Evolutionary conservation across 371 early-diverging fungal species (phyloP).

Genomic region (Apophysomyces trapeziformis): DNA sequence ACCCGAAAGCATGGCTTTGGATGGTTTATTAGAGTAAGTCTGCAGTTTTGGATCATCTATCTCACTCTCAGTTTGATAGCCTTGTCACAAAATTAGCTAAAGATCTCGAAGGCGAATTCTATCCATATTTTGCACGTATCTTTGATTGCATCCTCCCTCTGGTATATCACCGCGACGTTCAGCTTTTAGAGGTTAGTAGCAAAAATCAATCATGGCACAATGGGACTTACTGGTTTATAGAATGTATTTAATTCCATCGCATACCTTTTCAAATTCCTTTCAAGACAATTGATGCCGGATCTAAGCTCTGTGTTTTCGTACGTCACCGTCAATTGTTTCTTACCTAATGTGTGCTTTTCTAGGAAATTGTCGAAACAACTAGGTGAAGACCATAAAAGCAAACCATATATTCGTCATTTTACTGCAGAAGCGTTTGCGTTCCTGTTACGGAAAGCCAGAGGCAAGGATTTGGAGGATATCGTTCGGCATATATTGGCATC

Average conservation of each 20-base stretch:
- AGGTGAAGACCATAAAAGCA: constrained; percentile 64
- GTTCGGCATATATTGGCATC: constrained; percentile 63
- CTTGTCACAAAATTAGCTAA: constrained; percentile 81
- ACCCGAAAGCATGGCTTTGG: constrained; percentile 64
- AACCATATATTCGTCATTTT: constrained; percentile 84
- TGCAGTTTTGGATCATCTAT: not conserved
- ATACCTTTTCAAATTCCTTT: constrained; percentile 88
- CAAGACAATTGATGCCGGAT: constrained; percentile 69
- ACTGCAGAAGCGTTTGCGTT: constrained; percentile 93
- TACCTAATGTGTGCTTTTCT: not conserved
- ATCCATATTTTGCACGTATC: constrained; percentile 74
- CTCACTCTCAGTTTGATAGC: constrained; percentile 35
- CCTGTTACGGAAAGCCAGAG: constrained; percentile 79
- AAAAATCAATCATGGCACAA: not conserved
- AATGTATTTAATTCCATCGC: constrained; percentile 87
- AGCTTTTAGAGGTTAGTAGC: constrained; percentile 72
- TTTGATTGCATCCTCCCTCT: constrained; percentile 65
- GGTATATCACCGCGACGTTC: constrained; percentile 68
- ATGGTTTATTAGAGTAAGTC: constrained; percentile 78
- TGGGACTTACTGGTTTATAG: constrained; percentile 37
- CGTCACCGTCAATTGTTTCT: constrained; percentile 1
- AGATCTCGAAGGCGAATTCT: constrained; percentile 92
- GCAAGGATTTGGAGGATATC: constrained; percentile 57
- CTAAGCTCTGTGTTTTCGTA: constrained; percentile 73
- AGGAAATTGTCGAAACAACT: constrained; percentile 75